phyloP scores from a whole-genome alignment of 768 basidiomycete species.

The Psilocybe sp. region DNA sequence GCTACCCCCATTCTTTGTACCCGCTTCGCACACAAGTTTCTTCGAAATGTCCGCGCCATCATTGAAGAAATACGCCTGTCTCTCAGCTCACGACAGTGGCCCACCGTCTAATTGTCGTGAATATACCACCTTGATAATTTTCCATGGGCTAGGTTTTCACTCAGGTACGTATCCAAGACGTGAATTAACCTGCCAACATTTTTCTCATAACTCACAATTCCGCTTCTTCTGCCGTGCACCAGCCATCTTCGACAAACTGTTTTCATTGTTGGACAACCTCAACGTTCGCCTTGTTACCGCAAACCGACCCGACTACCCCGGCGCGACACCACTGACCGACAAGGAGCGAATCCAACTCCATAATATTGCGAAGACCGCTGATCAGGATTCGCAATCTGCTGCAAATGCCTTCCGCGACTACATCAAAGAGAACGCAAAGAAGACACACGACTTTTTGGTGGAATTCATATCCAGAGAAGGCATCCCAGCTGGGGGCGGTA shows the following conservation, averaged over 20 bases:
- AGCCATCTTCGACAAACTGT: not conserved
- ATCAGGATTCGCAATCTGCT: not conserved
- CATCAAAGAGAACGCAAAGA: slow-evolving; percentile 3
- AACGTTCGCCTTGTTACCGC: slow-evolving; percentile 4
- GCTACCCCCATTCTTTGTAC: too few relatives aligned
- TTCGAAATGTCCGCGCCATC: too few relatives aligned
- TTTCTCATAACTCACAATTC: not conserved
- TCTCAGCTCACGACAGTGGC: slow-evolving; percentile 5
- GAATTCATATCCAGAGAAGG: slow-evolving; percentile 5
- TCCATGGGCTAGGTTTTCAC: slow-evolving; percentile 5
- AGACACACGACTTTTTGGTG: slow-evolving; percentile 4
- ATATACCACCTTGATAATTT: slow-evolving; percentile 5
- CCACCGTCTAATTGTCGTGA: not conserved
- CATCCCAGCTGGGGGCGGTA: slow-evolving; percentile 1
- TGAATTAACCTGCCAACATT: not conserved
- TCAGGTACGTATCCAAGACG: not conserved
- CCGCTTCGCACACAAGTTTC: too few relatives aligned
- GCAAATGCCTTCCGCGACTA: slow-evolving; percentile 1
- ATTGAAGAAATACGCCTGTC: not conserved
- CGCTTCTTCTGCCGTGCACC: slow-evolving; percentile 4
- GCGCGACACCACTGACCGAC: slow-evolving; percentile 5
- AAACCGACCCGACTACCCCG: slow-evolving; percentile 8
- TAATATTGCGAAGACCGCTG: slow-evolving; percentile 2
- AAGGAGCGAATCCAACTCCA: slow-evolving; percentile 6
- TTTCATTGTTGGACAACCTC: not conserved